These are phyloP conservation scores for Papiliotrema flavescens DNA, from an alignment of 1,284 basidiomycete genomes.

Conservation along the genomic window DNA sequence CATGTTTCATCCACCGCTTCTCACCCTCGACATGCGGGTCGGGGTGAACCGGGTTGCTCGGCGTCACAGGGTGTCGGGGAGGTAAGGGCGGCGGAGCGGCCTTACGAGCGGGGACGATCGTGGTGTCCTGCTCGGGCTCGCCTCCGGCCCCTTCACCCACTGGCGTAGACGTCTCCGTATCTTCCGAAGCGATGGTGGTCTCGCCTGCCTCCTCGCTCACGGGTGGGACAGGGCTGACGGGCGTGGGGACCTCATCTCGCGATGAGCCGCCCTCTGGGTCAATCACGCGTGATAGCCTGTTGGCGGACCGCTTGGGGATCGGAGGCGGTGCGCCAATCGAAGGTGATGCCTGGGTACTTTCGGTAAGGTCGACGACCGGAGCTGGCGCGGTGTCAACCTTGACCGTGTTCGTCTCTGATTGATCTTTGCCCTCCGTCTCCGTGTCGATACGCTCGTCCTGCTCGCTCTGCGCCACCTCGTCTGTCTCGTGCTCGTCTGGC, in stretches of 20 bases:
- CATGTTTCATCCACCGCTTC: conserved; percentile 35
- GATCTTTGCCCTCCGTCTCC: background rate
- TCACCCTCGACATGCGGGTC: conserved; percentile 11
- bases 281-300: background rate
- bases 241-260: background rate
- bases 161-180: background rate
- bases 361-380: background rate
- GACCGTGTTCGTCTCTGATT: background rate
- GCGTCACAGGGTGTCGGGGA: conserved; percentile 26
- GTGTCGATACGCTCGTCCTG: background rate
- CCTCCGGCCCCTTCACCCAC: background rate
- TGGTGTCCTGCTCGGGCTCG: background rate
- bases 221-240: background rate
- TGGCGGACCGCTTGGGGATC: conserved; percentile 28
- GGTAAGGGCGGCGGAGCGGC: conserved; percentile 20
- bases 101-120: background rate
- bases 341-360: background rate
- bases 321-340: conserved; percentile 25
- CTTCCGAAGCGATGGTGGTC: background rate
- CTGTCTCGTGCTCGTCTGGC: background rate
- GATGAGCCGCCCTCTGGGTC: background rate
- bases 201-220: background rate
- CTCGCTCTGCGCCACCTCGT: background rate
- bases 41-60: conserved; percentile 5
- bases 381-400: background rate